Conservation (phyloP, 805 yeast genomes). For the Saccharomycopsis oosterbeekiorum region DNA sequence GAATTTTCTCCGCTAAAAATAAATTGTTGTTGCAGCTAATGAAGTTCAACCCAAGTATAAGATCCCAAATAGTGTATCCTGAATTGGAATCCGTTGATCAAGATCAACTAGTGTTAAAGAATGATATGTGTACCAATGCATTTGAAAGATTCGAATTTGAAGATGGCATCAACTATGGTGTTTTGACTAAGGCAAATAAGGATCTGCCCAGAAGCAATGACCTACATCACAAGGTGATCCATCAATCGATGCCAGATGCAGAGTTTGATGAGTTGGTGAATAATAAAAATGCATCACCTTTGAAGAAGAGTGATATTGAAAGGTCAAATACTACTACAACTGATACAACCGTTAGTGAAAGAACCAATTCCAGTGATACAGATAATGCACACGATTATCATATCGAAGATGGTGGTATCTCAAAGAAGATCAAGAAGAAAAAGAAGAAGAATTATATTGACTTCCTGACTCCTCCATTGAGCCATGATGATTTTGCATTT, state of each 20-base stretch:
- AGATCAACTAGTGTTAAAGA: neutral
- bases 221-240: neutral
- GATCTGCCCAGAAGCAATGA: neutral
- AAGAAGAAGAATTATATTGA: neutral
- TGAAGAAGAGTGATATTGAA: slow-evolving; percentile 1
- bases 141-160: neutral
- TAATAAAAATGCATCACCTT: neutral
- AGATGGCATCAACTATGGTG: slow-evolving; percentile 17
- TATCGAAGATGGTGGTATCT: no score
- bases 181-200: slow-evolving; percentile 3
- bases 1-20: neutral
- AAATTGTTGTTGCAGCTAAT: slow-evolving; percentile 12
- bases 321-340: neutral
- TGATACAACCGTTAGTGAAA: neutral
- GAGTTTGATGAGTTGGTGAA: neutral
- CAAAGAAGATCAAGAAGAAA: neutral
- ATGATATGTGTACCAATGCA: neutral
- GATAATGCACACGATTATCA: neutral
- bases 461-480: neutral
- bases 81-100: slow-evolving; percentile 4
- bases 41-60: slow-evolving; percentile 12
- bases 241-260: neutral
- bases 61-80: slow-evolving; percentile 14
- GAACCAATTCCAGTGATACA: neutral
- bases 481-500: neutral